Conservation (phyloP, 768 basidiomycete genomes). For the Austroboletus eburneus region DNA sequence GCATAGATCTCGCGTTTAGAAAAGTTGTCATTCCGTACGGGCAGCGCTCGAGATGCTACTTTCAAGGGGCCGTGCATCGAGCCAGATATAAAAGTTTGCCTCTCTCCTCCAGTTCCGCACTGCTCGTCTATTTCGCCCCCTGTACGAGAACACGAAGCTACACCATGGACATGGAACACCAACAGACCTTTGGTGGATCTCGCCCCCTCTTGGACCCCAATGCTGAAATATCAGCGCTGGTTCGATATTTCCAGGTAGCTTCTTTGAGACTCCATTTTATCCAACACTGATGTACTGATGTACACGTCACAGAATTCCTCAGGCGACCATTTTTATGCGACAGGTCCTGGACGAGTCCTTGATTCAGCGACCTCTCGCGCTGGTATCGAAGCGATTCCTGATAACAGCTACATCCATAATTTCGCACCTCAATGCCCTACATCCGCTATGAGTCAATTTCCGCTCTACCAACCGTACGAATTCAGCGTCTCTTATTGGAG, state of each 20-base stretch:
- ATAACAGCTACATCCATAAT: not conserved
- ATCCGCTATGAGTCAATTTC: not conserved
- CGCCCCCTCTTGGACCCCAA: not conserved
- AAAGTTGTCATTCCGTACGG: too few species aligned
- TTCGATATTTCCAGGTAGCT: constrained; percentile 1
- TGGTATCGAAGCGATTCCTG: not conserved
- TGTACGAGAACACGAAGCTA: not conserved
- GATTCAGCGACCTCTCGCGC: not conserved
- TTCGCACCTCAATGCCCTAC: not conserved
- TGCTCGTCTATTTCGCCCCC: not conserved
- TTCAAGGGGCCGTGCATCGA: too few species aligned
- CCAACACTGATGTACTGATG: not conserved
- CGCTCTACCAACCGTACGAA: not conserved
- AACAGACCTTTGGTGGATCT: not conserved
- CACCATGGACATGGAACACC: not conserved
- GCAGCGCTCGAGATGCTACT: too few species aligned
- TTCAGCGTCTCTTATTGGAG: not conserved
- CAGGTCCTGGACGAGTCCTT: not conserved
- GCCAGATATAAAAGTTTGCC: constrained; percentile 3
- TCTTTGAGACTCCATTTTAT: not conserved
- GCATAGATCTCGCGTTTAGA: too few species aligned
- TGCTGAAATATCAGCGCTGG: not conserved
- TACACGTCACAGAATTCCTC: not conserved
- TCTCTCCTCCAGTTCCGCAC: not conserved
- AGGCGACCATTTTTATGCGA: too few species aligned